Conservation (phyloP, 1,284 basidiomycete genomes). For the Schizophyllum commune region DNA sequence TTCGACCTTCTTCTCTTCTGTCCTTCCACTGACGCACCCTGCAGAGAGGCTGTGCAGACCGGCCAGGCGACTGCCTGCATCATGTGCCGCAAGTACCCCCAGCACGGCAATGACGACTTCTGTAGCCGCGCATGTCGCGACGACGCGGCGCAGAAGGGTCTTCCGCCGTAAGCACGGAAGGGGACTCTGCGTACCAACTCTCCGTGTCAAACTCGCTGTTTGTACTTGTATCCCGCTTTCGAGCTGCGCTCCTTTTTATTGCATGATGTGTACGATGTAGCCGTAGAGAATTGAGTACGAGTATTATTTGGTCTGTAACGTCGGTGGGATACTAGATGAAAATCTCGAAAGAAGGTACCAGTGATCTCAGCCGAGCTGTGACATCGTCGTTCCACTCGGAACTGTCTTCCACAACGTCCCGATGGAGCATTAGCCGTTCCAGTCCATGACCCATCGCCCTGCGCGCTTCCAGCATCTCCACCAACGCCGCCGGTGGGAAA, state of each 20-base stretch:
- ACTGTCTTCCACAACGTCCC: too few species aligned
- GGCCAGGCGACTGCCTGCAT: slow-evolving; percentile 41
- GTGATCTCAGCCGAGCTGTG: too few species aligned
- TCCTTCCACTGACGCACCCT: slow-evolving; percentile 2
- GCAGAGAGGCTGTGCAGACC: slow-evolving; percentile 39
- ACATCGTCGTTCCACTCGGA: too few species aligned
- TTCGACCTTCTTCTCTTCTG: slow-evolving; percentile 7
- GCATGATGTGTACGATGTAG: not conserved
- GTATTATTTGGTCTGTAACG: not conserved
- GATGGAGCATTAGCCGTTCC: too few species aligned
- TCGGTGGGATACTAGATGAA: too few species aligned
- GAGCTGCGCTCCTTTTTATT: not conserved
- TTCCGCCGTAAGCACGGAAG: not conserved
- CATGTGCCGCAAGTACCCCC: slow-evolving; percentile 44
- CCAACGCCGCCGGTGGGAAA: too few species aligned
- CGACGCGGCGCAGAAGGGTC: slow-evolving; percentile 35
- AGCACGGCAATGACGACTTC: slow-evolving; percentile 44
- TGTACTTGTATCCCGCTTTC: not conserved
- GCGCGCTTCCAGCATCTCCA: too few species aligned
- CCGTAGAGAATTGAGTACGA: not conserved
- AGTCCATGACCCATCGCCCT: too few species aligned
- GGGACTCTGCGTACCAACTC: not conserved
- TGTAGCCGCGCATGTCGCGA: slow-evolving; percentile 41
- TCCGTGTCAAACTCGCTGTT: not conserved
- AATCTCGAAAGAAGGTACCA: too few species aligned